Evolutionary conservation across 2,329 filamentous ascomycete species (phyloP).

Genomic region (Kalaharituber pfeilii): DNA sequence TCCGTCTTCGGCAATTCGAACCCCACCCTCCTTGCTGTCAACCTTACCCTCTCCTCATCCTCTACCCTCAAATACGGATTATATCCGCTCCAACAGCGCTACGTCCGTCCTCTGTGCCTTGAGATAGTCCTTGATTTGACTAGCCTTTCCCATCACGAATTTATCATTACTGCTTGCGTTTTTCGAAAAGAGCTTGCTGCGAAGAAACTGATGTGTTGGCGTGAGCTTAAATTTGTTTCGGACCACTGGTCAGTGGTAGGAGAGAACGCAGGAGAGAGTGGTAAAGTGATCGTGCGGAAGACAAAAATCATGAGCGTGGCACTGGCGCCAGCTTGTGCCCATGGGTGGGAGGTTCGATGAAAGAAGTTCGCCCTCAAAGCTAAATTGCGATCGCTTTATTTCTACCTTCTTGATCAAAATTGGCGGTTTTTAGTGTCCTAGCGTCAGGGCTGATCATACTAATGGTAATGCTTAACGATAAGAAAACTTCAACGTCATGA

Average conservation of each 20-base stretch:
- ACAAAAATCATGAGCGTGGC: no score
- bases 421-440: no score
- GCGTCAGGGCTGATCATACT: no score
- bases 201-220: conserved; percentile 32
- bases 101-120: conserved; percentile 72
- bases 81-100: conserved; percentile 69
- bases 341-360: no score
- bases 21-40: conserved; percentile 74
- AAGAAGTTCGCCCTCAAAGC: no score
- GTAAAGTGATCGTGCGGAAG: conserved; percentile 57
- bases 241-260: conserved; percentile 43
- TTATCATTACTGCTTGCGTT: no score
- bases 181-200: conserved; percentile 19
- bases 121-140: conserved; percentile 65
- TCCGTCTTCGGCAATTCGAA: conserved; percentile 56
- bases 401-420: no score
- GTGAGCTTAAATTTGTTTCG: conserved; percentile 47
- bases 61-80: conserved; percentile 86
- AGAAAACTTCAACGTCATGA: no score
- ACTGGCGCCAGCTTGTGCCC: no score
- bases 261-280: conserved; percentile 78
- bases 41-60: conserved; percentile 61
- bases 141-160: conserved; percentile 42
- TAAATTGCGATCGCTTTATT: no score
- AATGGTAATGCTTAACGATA: no score